Evolutionary conservation across 176 grass and related monocot species (phyloP), one percentile per base, ranked within the genome.

Genomic region (Aechmea fasciata): DNA sequence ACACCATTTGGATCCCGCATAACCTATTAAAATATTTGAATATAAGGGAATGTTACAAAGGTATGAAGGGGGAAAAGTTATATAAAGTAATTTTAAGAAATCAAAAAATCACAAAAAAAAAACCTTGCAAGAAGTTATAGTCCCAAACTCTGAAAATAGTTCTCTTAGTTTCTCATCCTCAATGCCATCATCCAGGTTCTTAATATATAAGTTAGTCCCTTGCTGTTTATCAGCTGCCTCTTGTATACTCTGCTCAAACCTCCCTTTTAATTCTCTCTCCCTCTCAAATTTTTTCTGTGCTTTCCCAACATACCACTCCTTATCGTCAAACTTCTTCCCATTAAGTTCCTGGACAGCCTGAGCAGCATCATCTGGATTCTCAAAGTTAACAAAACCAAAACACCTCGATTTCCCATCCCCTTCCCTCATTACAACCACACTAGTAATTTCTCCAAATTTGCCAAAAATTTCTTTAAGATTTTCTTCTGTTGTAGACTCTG

Each of bases 1-100:
- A 75, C 70, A 72, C 87, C 94, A 73, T 83, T 90, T 1, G 82
- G 79, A 71, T 99, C 94, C 33, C 77, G 77, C 94, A 99, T 99
- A 41, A 99, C 80, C 94, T 99, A 65, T 50, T 63, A 83, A 66
- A 66, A 13, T 13, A 23, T 69, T 19, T 18, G 55, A 15, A 9
- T 18, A 17, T 61, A 17, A 59, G 55, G 55, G 14, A 61, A 20
- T 15, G 55, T 0, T n/a, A 61, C 33, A 41, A 41, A 41, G 3
- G 20, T 1, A 61, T 61, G 55, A 18, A 5, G 7, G 14, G 9
- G 12, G 19, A 3, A 3, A 18, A 18, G 10, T 10, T 19, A 17
- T 15, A 57, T 10, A 59, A 20, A 19, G 15, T 17, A 59, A 61
- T 61, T 41, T 41, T 41, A 41, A 20, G 55, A 22, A 22, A 61